These are phyloP conservation scores for Argentina anserina DNA, from an alignment of 306 rosid genomes.

Conservation along the genomic window DNA sequence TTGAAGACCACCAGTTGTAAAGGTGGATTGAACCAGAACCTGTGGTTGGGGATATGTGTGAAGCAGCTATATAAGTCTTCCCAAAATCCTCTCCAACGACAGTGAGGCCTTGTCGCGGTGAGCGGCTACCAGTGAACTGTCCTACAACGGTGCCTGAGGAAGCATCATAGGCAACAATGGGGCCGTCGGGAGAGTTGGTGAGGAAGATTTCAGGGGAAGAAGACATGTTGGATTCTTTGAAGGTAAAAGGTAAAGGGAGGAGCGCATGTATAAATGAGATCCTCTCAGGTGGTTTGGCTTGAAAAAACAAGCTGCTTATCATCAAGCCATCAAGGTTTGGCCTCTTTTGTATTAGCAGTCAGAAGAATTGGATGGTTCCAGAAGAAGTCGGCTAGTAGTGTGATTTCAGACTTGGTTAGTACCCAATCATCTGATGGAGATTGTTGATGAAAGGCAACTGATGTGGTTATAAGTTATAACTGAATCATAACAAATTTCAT, in stretches of 20 bases:
- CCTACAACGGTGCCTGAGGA: slow-evolving; percentile 36
- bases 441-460: neutral
- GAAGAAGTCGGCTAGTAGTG: neutral
- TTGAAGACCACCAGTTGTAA: slow-evolving; percentile 57
- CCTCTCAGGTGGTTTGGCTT: slow-evolving; percentile 30
- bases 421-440: neutral
- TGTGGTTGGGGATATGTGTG: slow-evolving; percentile 51
- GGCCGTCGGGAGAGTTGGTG: slow-evolving; percentile 58
- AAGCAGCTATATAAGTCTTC: slow-evolving; percentile 36
- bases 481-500: neutral
- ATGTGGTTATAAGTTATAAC: neutral
- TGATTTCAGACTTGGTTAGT: neutral
- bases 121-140: slow-evolving; percentile 38
- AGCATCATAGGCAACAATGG: slow-evolving; percentile 46
- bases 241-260: slow-evolving; percentile 12
- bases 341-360: slow-evolving; percentile 22
- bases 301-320: slow-evolving; percentile 33
- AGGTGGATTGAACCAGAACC: slow-evolving; percentile 57
- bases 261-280: slow-evolving; percentile 8
- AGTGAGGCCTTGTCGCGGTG: slow-evolving; percentile 49
- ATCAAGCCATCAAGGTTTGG: slow-evolving; percentile 19
- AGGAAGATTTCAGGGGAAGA: slow-evolving; percentile 54
- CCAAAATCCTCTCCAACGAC: slow-evolving; percentile 31
- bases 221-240: slow-evolving; percentile 38
- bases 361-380: neutral